phyloP scores from a whole-genome alignment of 1,284 basidiomycete genomes.

The Violaceomyces palustris region DNA sequence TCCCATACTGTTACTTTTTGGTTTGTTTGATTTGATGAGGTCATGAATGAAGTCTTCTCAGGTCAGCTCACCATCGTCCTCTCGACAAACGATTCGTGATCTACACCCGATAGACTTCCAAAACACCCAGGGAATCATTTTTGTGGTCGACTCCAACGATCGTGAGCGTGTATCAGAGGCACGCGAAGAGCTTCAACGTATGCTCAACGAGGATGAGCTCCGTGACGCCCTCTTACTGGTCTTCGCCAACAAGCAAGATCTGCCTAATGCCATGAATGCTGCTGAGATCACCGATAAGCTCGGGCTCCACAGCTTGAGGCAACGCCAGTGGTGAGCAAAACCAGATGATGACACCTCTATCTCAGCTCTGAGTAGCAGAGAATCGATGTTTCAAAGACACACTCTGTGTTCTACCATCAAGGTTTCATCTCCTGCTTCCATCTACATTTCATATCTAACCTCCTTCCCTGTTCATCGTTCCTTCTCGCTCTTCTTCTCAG shows the following conservation, averaged over 20 bases:
- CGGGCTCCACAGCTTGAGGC: conserved; percentile 90
- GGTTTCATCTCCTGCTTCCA: too few relatives aligned
- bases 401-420: too few relatives aligned
- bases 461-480: too few relatives aligned
- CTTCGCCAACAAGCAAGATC: conserved; percentile 99
- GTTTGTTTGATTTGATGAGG: too few relatives aligned
- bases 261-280: conserved; percentile 98
- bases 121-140: conserved; percentile 99
- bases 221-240: conserved; percentile 96
- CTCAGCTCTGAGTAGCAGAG: too few relatives aligned
- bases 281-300: conserved; percentile 99
- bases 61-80: too few relatives aligned
- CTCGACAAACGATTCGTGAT: too few relatives aligned
- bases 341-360: too few relatives aligned
- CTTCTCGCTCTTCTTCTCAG: conserved; percentile 54
- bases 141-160: conserved; percentile 99
- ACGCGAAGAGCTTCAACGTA: conserved; percentile 97
- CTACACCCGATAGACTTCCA: conserved; percentile 72
- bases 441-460: too few relatives aligned
- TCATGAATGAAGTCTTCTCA: too few relatives aligned
- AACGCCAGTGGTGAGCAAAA: conserved; percentile 60
- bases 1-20: too few relatives aligned
- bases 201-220: conserved; percentile 99
- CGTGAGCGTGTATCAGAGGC: conserved; percentile 98
- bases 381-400: too few relatives aligned